Conservation (phyloP, 1,284 basidiomycete genomes). For the Rhodotorula sp. region DNA sequence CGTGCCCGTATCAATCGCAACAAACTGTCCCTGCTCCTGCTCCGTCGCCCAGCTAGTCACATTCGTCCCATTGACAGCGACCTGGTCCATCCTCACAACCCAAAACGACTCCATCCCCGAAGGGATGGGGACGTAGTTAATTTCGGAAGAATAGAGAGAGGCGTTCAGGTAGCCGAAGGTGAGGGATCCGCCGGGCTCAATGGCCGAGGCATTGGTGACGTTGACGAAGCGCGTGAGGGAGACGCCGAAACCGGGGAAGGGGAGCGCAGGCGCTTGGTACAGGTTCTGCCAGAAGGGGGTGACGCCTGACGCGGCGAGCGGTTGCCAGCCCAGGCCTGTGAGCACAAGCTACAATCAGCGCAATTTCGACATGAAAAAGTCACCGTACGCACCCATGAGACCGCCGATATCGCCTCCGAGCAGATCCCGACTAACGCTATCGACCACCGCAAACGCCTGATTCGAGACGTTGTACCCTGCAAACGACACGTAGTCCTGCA, state of each 20-base stretch:
- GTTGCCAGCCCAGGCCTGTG: slow-evolving; percentile 48
- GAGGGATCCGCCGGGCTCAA: slow-evolving; percentile 49
- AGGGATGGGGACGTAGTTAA: slow-evolving; percentile 49
- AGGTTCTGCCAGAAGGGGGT: slow-evolving; percentile 53
- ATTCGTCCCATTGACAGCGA: slow-evolving; percentile 48
- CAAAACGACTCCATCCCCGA: slow-evolving; percentile 49
- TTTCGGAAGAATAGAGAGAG: slow-evolving; percentile 48
- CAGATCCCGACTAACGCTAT: slow-evolving; percentile 46
- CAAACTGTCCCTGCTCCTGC: slow-evolving; percentile 28
- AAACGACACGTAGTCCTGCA: slow-evolving; percentile 48
- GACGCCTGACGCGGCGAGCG: slow-evolving; percentile 48
- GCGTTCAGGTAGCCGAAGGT: slow-evolving; percentile 50
- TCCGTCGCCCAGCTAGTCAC: slow-evolving; percentile 31
- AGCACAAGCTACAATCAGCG: background rate
- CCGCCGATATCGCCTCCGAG: slow-evolving; percentile 51
- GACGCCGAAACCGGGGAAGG: slow-evolving; percentile 50
- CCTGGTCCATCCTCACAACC: slow-evolving; percentile 48
- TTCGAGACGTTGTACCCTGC: slow-evolving; percentile 48
- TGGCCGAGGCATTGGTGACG: slow-evolving; percentile 41
- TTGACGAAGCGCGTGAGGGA: slow-evolving; percentile 50
- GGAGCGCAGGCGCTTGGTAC: slow-evolving; percentile 43
- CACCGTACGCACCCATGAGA: slow-evolving; percentile 48
- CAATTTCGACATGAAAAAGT: too few relatives aligned
- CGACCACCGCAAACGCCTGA: slow-evolving; percentile 48
- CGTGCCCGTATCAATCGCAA: slow-evolving; percentile 47